A percentile compares a stretch with the other conserved stretches of the same genome.
Evolutionary conservation across 768 basidiomycete genomes (phyloP).

Genomic region (Trametes meyenii): DNA sequence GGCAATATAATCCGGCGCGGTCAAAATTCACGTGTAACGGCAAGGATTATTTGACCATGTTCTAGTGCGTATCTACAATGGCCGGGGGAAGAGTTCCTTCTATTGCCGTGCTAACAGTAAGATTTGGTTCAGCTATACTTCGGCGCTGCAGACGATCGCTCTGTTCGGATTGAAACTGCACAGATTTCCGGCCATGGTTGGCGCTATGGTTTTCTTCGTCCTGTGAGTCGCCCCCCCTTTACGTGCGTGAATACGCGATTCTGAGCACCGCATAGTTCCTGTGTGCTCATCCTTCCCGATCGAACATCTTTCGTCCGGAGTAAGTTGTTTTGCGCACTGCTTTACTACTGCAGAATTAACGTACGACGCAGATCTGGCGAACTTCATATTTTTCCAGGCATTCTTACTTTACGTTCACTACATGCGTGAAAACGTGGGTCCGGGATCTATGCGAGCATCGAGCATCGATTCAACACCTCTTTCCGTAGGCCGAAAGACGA

Average conservation of each 20-base stretch:
- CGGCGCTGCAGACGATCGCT: conserved; percentile 60
- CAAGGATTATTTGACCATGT: conserved; percentile 44
- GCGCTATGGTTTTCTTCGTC: conserved; percentile 57
- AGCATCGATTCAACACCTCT: not conserved
- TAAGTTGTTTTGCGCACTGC: conserved; percentile 30
- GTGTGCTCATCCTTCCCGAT: conserved; percentile 43
- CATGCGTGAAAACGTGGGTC: conserved; percentile 47
- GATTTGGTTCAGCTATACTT: conserved; percentile 39
- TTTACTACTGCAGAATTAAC: conserved; percentile 8
- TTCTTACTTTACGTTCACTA: conserved; percentile 75
- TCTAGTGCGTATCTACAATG: conserved; percentile 33
- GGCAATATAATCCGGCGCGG: conserved; percentile 37
- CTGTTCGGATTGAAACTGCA: conserved; percentile 72
- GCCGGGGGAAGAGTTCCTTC: not conserved
- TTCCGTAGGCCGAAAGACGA: conserved; percentile 44
- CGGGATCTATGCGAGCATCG: not conserved
- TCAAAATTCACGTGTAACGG: conserved; percentile 45
- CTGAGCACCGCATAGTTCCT: conserved; percentile 37
- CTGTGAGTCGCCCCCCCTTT: conserved; percentile 40
- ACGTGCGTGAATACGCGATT: conserved; percentile 13
- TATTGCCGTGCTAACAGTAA: not conserved
- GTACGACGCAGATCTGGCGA: conserved; percentile 53
- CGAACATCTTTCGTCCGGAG: conserved; percentile 41
- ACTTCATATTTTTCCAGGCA: conserved; percentile 76
- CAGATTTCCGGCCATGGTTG: conserved; percentile 65